phyloP scores from a whole-genome alignment of 73 alveolate genomes.

The Symbiodinium natans region DNA sequence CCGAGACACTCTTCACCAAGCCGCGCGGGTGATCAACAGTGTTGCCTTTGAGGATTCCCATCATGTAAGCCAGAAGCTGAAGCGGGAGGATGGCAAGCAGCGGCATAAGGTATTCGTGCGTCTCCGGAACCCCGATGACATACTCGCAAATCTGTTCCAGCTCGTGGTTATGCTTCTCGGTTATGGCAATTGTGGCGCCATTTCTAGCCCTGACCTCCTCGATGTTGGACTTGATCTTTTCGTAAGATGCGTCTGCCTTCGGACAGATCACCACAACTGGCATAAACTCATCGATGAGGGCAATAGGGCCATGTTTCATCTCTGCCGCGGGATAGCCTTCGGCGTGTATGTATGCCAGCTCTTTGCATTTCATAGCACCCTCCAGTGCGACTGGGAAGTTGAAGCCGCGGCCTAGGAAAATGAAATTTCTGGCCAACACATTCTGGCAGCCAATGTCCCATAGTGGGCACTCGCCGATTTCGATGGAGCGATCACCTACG shows the following conservation, averaged over 20 bases:
- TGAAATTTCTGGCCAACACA: constrained; percentile 95
- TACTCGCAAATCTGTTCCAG: constrained; percentile 94
- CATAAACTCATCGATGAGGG: constrained; percentile 95
- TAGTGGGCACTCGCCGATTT: constrained; percentile 65
- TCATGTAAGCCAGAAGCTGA: constrained; percentile 97
- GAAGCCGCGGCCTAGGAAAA: constrained; percentile 97
- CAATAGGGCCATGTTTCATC: constrained; percentile 97
- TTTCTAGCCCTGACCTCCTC: constrained; percentile 77
- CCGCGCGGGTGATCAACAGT: constrained; percentile 98
- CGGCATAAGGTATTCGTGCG: constrained; percentile 97
- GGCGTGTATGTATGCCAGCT: constrained; percentile 98
- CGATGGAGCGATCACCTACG: constrained; percentile 18
- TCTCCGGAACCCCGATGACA: constrained; percentile 95
- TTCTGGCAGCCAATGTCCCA: constrained; percentile 92
- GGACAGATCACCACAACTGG: constrained; percentile 87
- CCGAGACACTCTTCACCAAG: constrained; percentile 95
- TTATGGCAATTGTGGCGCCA: constrained; percentile 85
- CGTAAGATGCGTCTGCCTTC: constrained; percentile 78
- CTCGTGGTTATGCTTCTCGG: constrained; percentile 68
- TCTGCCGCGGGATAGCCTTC: constrained; percentile 99
- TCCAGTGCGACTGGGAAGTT: constrained; percentile 98
- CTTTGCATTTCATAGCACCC: constrained; percentile 98
- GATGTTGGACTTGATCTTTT: constrained; percentile 64
- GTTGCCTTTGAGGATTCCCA: constrained; percentile 95
- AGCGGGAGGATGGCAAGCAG: constrained; percentile 97